Evolutionary conservation across 2,329 filamentous ascomycete species (phyloP).

Genomic region (Trichoderma sp.): DNA sequence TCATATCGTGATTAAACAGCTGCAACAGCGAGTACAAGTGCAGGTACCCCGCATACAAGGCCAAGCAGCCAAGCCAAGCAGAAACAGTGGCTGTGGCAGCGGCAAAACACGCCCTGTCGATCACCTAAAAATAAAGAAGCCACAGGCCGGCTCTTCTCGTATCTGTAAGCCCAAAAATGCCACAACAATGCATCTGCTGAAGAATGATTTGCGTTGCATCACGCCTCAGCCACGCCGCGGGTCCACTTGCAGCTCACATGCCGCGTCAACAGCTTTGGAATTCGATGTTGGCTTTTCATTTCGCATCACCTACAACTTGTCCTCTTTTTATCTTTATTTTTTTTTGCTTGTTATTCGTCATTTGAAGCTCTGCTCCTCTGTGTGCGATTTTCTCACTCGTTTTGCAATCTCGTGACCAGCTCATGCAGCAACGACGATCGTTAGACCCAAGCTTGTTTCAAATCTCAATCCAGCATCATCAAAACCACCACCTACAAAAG

Average conservation of each 20-base stretch:
- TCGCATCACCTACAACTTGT: background rate
- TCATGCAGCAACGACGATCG: background rate
- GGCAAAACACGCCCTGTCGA: background rate
- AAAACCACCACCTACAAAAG: background rate
- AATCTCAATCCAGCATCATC: background rate
- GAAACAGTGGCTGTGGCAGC: background rate
- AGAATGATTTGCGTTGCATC: background rate
- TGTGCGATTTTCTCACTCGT: background rate
- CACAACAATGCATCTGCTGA: background rate
- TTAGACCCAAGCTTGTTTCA: background rate
- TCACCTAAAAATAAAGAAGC: background rate
- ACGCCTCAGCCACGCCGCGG: constrained; percentile 19
- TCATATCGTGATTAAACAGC: background rate
- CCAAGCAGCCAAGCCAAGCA: background rate
- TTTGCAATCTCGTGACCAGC: background rate
- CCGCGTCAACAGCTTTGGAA: constrained; percentile 25
- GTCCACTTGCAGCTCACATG: constrained; percentile 15
- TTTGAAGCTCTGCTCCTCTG: background rate
- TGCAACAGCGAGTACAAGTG: background rate
- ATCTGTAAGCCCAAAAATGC: background rate
- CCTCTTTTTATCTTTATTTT: background rate
- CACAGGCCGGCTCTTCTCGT: background rate
- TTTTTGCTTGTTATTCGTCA: background rate
- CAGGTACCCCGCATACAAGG: background rate
- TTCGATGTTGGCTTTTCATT: background rate